A percentile compares a stretch with the other conserved stretches of the same genome.
phyloP scores from a whole-genome alignment of 2,329 filamentous ascomycete genomes.

The Magnaporthiopsis rhizophila region DNA sequence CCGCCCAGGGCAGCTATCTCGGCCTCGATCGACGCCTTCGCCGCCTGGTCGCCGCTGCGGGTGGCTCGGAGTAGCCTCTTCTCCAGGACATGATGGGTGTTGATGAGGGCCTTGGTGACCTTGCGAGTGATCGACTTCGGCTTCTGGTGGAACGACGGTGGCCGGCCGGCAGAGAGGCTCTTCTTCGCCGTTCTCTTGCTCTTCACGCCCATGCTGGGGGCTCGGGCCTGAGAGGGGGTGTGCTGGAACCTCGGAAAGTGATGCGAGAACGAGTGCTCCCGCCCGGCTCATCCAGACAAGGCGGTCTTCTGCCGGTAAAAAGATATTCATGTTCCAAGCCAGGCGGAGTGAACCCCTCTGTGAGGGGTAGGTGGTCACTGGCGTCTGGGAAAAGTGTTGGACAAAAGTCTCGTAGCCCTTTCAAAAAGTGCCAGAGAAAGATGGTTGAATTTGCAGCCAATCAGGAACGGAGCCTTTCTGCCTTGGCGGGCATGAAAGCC shows the following conservation, averaged over 20 bases:
- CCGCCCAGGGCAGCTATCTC: constrained; percentile 53
- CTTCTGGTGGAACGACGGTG: constrained; percentile 41
- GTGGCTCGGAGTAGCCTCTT: constrained; percentile 52
- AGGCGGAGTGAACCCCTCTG: too few relatives aligned
- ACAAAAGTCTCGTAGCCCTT: background rate
- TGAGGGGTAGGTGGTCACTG: background rate
- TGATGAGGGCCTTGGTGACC: constrained; percentile 56
- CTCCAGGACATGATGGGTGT: constrained; percentile 56
- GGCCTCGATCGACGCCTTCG: constrained; percentile 36
- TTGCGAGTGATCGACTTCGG: constrained; percentile 55
- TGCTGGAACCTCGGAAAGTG: background rate
- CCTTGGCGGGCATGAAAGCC: background rate
- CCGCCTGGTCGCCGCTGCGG: constrained; percentile 41
- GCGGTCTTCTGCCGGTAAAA: background rate
- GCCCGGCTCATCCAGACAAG: background rate
- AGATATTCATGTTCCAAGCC: background rate
- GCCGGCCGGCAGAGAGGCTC: constrained; percentile 45
- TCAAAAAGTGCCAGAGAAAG: background rate
- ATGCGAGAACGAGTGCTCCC: background rate
- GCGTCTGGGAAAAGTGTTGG: background rate
- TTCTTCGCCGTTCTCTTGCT: constrained; percentile 35
- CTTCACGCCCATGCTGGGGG: constrained; percentile 36
- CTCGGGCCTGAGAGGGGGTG: background rate
- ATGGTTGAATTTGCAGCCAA: background rate
- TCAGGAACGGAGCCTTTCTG: background rate